These are phyloP conservation scores for Crassisporium funariophilum DNA, from an alignment of 768 basidiomycete genomes.

Conservation along the genomic window DNA sequence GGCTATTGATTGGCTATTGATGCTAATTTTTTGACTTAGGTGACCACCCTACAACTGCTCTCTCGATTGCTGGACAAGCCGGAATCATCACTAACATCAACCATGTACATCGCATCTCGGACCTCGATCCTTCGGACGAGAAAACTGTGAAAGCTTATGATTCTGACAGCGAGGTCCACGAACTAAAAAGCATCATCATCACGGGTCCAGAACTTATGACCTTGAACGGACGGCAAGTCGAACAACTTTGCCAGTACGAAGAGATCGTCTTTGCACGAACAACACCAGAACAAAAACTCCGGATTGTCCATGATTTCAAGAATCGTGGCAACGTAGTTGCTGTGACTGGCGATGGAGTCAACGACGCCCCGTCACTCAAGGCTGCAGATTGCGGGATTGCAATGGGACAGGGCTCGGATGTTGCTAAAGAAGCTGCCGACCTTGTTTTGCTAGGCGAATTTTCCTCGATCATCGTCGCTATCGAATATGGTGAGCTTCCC, in stretches of 20 bases:
- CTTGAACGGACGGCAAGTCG: conserved; percentile 34
- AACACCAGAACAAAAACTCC: conserved; percentile 64
- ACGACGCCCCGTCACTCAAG: conserved; percentile 60
- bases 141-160: conserved; percentile 27
- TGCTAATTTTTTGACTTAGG: conserved; percentile 24
- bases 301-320: conserved; percentile 64
- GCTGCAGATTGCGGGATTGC: conserved; percentile 66
- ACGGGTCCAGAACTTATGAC: conserved; percentile 43
- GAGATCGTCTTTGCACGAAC: conserved; percentile 66
- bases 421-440: conserved; percentile 61
- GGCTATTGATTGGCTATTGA: not conserved
- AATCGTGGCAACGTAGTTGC: conserved; percentile 53
- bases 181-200: conserved; percentile 39
- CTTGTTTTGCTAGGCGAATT: conserved; percentile 68
- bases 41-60: conserved; percentile 61
- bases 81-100: conserved; percentile 49
- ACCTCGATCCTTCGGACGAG: conserved; percentile 34
- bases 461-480: conserved; percentile 62
- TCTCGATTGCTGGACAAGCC: conserved; percentile 65
- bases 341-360: conserved; percentile 70
- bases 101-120: conserved; percentile 36
- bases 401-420: conserved; percentile 55
- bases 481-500: conserved; percentile 50
- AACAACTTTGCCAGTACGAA: conserved; percentile 37
- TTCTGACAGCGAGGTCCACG: conserved; percentile 26